These are phyloP conservation scores for Cadophora sp. DNA, from an alignment of 2,329 filamentous ascomycete genomes.

Conservation along the genomic window DNA sequence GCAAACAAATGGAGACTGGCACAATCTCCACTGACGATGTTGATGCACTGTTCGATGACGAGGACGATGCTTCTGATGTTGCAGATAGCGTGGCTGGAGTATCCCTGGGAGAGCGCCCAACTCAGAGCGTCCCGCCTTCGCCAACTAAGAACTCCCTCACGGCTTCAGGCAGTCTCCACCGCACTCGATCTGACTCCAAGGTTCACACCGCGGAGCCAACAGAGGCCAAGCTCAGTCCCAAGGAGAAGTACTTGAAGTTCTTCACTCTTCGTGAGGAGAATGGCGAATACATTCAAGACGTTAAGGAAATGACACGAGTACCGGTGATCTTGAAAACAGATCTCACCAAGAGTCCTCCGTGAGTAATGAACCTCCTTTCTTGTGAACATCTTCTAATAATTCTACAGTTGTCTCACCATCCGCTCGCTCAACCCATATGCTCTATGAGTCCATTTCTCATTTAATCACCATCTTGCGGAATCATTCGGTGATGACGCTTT, in stretches of 20 bases:
- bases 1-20: conserved; percentile 92
- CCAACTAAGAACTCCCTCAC: conserved; percentile 77
- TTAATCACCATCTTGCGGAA: conserved; percentile 18
- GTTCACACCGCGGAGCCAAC: conserved; percentile 76
- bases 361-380: conserved; percentile 58
- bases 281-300: conserved; percentile 97
- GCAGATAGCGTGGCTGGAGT: conserved; percentile 93
- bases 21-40: conserved; percentile 93
- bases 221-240: conserved; percentile 84
- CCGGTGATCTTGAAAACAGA: conserved; percentile 99
- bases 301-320: conserved; percentile 95
- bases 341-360: conserved; percentile 98
- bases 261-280: conserved; percentile 91
- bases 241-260: conserved; percentile 93
- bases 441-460: conserved; percentile 31
- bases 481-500: neutral
- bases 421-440: conserved; percentile 83
- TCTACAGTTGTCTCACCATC: conserved; percentile 77
- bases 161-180: conserved; percentile 74
- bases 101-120: conserved; percentile 86
- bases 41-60: conserved; percentile 94
- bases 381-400: conserved; percentile 47
- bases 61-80: conserved; percentile 80
- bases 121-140: conserved; percentile 93
- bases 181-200: conserved; percentile 94